Conservation (phyloP, 257 asterid species). For the Datura wrightii region DNA sequence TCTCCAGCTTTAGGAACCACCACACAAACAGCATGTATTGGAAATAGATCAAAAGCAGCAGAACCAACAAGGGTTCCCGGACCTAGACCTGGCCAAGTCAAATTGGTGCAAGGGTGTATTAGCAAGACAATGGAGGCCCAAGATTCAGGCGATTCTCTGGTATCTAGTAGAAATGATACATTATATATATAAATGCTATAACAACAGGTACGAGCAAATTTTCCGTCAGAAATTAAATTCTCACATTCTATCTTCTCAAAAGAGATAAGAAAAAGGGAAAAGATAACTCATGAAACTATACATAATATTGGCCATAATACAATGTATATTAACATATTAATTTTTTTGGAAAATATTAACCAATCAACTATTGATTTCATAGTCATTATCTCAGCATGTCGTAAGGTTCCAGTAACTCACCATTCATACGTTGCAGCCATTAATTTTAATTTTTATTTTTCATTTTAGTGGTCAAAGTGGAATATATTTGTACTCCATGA, state of each 20-base stretch:
- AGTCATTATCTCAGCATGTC: background rate
- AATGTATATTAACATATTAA: background rate
- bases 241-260: conserved; percentile 21
- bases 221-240: background rate
- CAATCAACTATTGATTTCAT: background rate
- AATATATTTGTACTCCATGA: background rate
- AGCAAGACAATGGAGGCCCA: background rate
- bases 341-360: background rate
- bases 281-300: background rate
- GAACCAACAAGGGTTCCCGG: conserved; percentile 99
- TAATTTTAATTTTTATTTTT: background rate
- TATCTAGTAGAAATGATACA: background rate
- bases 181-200: background rate
- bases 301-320: background rate
- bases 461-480: background rate
- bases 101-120: conserved; percentile 24
- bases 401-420: background rate
- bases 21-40: conserved; percentile 96
- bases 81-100: conserved; percentile 70
- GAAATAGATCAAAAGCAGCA: conserved; percentile 97
- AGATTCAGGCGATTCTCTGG: background rate
- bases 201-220: background rate
- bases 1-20: conserved; percentile 95
- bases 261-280: background rate
- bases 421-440: background rate